Evolutionary conservation across 345 rosid genomes (phyloP).

Genomic region (Erodium maritimum): DNA sequence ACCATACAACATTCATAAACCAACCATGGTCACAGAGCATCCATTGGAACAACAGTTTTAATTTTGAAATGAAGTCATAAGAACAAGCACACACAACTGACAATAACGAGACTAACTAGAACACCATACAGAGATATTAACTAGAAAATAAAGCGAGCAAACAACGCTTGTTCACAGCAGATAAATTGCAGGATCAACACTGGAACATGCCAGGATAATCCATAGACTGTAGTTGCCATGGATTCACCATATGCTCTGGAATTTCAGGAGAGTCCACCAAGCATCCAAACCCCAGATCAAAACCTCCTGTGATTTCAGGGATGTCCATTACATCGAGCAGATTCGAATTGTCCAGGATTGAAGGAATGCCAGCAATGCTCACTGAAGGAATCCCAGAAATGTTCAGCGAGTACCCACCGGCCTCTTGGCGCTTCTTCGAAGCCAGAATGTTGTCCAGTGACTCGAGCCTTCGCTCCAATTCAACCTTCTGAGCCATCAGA

Average conservation of each 20-base stretch:
- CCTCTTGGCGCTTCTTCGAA: neutral
- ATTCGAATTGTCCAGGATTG: neutral
- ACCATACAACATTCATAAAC: too few relatives aligned
- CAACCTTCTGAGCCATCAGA: conserved; percentile 54
- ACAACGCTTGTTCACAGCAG: neutral
- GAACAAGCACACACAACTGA: neutral
- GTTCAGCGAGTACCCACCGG: neutral
- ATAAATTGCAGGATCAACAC: conserved; percentile 11
- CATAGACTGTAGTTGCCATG: conserved; percentile 52
- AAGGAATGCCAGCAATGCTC: too few relatives aligned
- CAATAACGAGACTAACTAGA: neutral
- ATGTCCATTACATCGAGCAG: neutral
- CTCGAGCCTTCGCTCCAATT: conserved; percentile 52
- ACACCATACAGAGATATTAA: neutral
- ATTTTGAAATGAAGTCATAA: neutral
- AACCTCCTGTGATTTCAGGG: conserved; percentile 35
- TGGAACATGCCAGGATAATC: conserved; percentile 43
- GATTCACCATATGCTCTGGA: conserved; percentile 40
- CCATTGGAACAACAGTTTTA: neutral
- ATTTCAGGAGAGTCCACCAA: conserved; percentile 60
- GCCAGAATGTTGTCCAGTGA: conserved; percentile 23
- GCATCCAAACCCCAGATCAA: conserved; percentile 35
- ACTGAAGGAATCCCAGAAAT: too few relatives aligned
- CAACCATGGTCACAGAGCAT: too few relatives aligned
- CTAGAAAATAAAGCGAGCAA: neutral